Evolutionary conservation across 768 basidiomycete genomes (phyloP).

Genomic region (Rhodotorula babjevae): DNA sequence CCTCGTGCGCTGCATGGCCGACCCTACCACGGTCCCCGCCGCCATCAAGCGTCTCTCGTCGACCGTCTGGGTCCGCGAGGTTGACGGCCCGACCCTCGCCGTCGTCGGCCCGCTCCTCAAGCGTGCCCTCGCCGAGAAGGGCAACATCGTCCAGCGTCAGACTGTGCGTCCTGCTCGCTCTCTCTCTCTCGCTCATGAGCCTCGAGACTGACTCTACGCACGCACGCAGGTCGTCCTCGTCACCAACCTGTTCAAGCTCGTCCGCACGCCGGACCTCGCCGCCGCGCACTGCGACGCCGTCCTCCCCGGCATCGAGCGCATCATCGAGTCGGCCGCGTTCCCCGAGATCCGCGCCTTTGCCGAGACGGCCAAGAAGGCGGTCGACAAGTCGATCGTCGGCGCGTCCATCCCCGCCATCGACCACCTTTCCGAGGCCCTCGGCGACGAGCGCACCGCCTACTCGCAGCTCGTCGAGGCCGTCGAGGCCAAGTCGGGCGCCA

Average conservation of each 20-base stretch:
- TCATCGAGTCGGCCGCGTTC: constrained; percentile 85
- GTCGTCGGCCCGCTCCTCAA: constrained; percentile 86
- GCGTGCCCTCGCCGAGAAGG: constrained; percentile 88
- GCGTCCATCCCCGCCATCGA: constrained; percentile 53
- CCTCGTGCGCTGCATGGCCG: constrained; percentile 90
- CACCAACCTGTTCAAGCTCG: constrained; percentile 95
- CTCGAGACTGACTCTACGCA: neutral
- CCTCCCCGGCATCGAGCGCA: constrained; percentile 83
- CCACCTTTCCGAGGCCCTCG: constrained; percentile 52
- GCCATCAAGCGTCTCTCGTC: constrained; percentile 93
- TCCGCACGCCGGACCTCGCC: constrained; percentile 82
- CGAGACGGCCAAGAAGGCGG: constrained; percentile 70
- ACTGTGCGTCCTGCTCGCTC: constrained; percentile 46
- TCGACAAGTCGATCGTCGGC: constrained; percentile 48
- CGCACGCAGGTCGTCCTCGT: constrained; percentile 63
- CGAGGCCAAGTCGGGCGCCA: constrained; percentile 34
- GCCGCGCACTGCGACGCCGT: constrained; percentile 80
- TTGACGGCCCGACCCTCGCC: constrained; percentile 91
- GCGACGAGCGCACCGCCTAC: constrained; percentile 37
- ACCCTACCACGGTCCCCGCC: constrained; percentile 72
- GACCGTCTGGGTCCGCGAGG: constrained; percentile 94
- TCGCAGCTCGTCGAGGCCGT: constrained; percentile 27
- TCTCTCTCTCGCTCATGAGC: neutral
- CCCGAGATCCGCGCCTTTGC: constrained; percentile 97
- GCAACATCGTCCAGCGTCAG: constrained; percentile 92